These are phyloP conservation scores for Ustilago tritici DNA, from an alignment of 1,284 basidiomycete genomes.

Conservation along the genomic window DNA sequence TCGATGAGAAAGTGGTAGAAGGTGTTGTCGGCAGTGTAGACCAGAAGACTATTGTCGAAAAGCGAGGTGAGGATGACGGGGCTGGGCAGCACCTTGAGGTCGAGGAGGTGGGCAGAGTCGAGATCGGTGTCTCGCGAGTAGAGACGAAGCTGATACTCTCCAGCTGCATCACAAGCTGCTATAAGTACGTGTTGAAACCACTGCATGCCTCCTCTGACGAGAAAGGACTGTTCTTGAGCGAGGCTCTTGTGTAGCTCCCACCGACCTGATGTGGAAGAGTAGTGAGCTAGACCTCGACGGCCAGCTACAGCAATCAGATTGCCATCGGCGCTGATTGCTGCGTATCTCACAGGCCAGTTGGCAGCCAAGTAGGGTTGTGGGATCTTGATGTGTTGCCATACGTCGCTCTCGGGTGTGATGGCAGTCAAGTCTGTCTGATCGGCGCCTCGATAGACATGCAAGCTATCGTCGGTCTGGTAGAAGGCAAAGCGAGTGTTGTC, in stretches of 20 bases:
- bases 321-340: slow-evolving; percentile 90
- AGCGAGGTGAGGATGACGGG: slow-evolving; percentile 74
- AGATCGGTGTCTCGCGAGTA: slow-evolving; percentile 95
- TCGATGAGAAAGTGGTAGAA: slow-evolving; percentile 92
- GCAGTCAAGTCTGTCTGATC: slow-evolving; percentile 98
- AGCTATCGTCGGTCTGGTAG: slow-evolving; percentile 92
- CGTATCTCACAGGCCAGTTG: slow-evolving; percentile 96
- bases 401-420: slow-evolving; percentile 98
- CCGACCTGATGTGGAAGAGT: slow-evolving; percentile 89
- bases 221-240: slow-evolving; percentile 88
- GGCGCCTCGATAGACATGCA: slow-evolving; percentile 93
- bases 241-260: slow-evolving; percentile 92
- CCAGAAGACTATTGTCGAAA: slow-evolving; percentile 94
- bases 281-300: slow-evolving; percentile 89
- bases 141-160: slow-evolving; percentile 76
- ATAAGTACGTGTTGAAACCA: slow-evolving; percentile 98
- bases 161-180: slow-evolving; percentile 76
- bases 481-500: slow-evolving; percentile 95
- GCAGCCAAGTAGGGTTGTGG: slow-evolving; percentile 86
- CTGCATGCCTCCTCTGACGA: slow-evolving; percentile 88
- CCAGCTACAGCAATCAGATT: slow-evolving; percentile 93
- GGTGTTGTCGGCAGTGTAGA: slow-evolving; percentile 96
- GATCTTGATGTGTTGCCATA: slow-evolving; percentile 76
- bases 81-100: slow-evolving; percentile 82
- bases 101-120: slow-evolving; percentile 84